A percentile compares a stretch with the other conserved stretches of the same genome.
Conservation (phyloP, 805 yeast genomes). For the Zygosaccharomyces rouxii region DNA sequence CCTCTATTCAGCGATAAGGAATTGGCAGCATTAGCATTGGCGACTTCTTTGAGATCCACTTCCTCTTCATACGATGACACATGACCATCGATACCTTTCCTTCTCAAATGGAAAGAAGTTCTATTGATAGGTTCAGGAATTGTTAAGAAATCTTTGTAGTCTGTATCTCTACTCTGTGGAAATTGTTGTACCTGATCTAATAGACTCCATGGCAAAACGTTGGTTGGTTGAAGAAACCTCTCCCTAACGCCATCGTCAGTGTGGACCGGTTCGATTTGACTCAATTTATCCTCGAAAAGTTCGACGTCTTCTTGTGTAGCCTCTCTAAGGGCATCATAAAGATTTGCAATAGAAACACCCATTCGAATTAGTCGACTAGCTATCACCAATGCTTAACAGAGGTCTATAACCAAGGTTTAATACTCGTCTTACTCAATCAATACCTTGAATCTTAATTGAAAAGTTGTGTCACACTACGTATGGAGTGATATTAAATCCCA, state of each 20-base stretch:
- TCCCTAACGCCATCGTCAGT: slow-evolving; percentile 25
- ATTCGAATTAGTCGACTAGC: background rate
- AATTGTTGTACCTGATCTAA: slow-evolving; percentile 61
- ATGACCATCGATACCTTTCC: slow-evolving; percentile 71
- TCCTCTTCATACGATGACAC: slow-evolving; percentile 63
- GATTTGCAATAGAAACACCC: slow-evolving; percentile 18
- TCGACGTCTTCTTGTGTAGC: slow-evolving; percentile 21
- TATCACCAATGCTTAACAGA: background rate
- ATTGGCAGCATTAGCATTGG: slow-evolving; percentile 54
- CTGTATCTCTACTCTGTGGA: slow-evolving; percentile 37
- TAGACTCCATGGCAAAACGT: slow-evolving; percentile 62
- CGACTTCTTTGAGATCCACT: slow-evolving; percentile 44
- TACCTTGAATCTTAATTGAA: background rate
- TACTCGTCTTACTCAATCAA: too few species aligned
- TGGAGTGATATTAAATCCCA: background rate
- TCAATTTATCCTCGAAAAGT: slow-evolving; percentile 49
- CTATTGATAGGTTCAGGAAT: slow-evolving; percentile 61
- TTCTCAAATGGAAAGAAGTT: slow-evolving; percentile 59
- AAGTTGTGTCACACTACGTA: background rate
- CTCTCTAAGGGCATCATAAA: slow-evolving; percentile 21
- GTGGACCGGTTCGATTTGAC: slow-evolving; percentile 14
- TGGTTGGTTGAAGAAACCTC: slow-evolving; percentile 59
- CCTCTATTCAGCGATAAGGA: slow-evolving; percentile 71
- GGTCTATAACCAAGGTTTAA: too few species aligned
- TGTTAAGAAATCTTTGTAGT: slow-evolving; percentile 45